Evolutionary conservation across 2,329 filamentous ascomycete genomes (phyloP), one percentile per base, ranked within the genome.

Genomic region (Ceratocystis colombiana): DNA sequence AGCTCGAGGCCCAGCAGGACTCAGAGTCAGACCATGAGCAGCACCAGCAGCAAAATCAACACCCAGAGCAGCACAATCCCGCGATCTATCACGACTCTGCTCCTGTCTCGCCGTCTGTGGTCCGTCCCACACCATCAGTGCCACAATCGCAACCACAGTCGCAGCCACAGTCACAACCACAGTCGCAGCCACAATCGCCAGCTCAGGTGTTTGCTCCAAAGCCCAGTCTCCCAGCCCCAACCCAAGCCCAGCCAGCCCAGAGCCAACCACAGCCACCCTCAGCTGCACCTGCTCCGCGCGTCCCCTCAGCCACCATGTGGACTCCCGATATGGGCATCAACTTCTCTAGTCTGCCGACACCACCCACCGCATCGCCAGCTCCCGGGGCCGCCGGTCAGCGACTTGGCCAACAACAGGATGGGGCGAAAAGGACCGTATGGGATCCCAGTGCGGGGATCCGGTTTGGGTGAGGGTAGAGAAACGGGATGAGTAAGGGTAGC

Each of bases 271-370:
- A 12, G 30, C 55, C 1, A 50, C 75, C 63, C 73, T 72, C 59
- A 10, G 73, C 77, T 75, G 33, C 33, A 8, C 22, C 48, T 25
- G 48, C 15, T 10, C 48, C 48, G 8, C 55, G 55, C 55, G 12
- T 59, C 2, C 55, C 55, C 44, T 59, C 67, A 20, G 61, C 41
- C 75, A 64, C 61, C 1, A 44, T 89, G 73, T 96, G 91, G 91
- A 86, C 84, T 66, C 89, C 90, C 0, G 86, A 87, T 1, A 86
- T 89, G 79, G 88, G 88, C 0, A 94, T 96, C 71, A 86, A 85
- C 67, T 96, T 96, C 74, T 84, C 83, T 0, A 80, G 44, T 37
- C 46, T 68, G 28, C 66, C 77, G 2, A 69, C 77, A 17, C 53
- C 62, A n/a, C 71, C 76, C 15, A 69, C 70, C 69, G 70, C 72